Base-by-base conservation (phyloP, 2,329 filamentous ascomycete species). In the Trichophyton verrucosum region DNA sequence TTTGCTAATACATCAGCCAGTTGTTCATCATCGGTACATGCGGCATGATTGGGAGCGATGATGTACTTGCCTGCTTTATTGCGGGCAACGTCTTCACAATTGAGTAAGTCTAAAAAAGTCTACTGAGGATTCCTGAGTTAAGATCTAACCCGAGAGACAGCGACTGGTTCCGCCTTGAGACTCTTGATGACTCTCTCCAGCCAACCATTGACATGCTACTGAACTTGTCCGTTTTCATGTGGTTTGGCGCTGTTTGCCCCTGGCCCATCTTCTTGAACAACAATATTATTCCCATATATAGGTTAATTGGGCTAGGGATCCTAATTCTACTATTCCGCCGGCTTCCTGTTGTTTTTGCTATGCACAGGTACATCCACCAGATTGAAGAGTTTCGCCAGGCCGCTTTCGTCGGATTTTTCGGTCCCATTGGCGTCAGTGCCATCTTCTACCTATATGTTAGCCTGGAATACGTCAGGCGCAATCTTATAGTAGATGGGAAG, bases 141-240 rank as follows among this genome's bases (percentile, higher is more conserved):
- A 38, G 61, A 24, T 56, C 65, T 64, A 60, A 70, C 67, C 47
- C 64, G 55, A 44, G 13, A n/a, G 27, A n/a, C 40, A 80, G 79
- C 70, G 90, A 95, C 73, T 95, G 89, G 90, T 96, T 96, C 74
- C 86, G 91, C 0, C 77, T 92, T 0, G 88, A 95, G 72, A 96
- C 91, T 0, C 77, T 87, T 67, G 91, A 96, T 66, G 92, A 96
- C 71, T 91, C 88, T 1, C 81, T 96, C n/a, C 91, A 96, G 70
- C 91, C 91, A 0, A 96, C 91, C 0, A 88, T 96, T 53, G 91
- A 96, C 71, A 95, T 96, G 90, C 80, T 96, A 1, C 85, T 96
- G 61, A 96, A 96, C 70, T 83, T 95, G 2, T 80, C 86, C 17
- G 82, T 96, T 44, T 96, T 96, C 72, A 83, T 95, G 73, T 96